These are phyloP conservation scores for Scenedesmus sp. DNA, from an alignment of 163 green algal genomes.

Conservation along the genomic window DNA sequence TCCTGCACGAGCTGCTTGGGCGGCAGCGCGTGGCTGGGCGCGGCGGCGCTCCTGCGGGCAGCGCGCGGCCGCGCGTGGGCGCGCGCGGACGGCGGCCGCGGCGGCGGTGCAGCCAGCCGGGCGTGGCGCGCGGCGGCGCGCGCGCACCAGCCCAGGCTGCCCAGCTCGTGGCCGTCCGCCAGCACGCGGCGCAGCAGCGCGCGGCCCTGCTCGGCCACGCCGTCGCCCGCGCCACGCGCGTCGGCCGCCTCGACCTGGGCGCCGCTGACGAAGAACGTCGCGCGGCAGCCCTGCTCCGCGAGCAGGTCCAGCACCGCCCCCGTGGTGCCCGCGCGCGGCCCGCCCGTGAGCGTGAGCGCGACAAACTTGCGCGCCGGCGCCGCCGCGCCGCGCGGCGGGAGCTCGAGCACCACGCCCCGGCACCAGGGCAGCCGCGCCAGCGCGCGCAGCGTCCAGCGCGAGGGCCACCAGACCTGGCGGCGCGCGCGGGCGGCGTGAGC, in stretches of 20 bases:
- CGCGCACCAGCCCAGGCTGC: slow-evolving; percentile 25
- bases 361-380: slow-evolving; percentile 5
- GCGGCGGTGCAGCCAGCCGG: neutral
- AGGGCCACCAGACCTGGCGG: slow-evolving; percentile 1
- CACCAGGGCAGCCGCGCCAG: neutral
- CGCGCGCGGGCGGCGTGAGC: too few relatives aligned
- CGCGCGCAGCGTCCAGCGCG: neutral
- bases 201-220: neutral
- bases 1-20: slow-evolving; percentile 7
- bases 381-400: neutral
- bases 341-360: slow-evolving; percentile 27
- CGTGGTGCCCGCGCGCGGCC: slow-evolving; percentile 4
- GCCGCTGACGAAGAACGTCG: slow-evolving; percentile 39
- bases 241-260: slow-evolving; percentile 20
- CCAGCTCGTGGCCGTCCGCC: slow-evolving; percentile 30
- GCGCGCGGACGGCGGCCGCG: neutral
- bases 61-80: slow-evolving; percentile 6
- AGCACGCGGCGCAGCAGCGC: slow-evolving; percentile 21
- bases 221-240: slow-evolving; percentile 5
- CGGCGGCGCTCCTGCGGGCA: too few relatives aligned
- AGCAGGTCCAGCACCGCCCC: slow-evolving; percentile 2
- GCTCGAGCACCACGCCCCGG: neutral
- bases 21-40: neutral
- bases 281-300: neutral
- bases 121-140: neutral